phyloP scores from a whole-genome alignment of 2,329 filamentous ascomycete genomes.

The Boeremia lycopersici region DNA sequence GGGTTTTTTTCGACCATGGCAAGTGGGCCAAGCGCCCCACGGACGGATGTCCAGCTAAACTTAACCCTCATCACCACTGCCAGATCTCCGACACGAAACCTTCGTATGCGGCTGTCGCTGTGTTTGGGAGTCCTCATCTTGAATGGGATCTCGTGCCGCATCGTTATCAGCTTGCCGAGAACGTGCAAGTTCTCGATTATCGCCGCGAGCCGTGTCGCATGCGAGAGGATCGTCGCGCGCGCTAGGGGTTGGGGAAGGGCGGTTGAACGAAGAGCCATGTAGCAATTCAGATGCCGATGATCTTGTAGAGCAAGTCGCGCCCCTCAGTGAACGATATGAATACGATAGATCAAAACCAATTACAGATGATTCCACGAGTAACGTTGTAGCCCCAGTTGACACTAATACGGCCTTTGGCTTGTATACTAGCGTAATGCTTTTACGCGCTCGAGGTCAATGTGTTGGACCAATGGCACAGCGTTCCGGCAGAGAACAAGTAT shows the following conservation, averaged over 20 bases:
- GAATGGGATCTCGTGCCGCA: too few species aligned
- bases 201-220: too few species aligned
- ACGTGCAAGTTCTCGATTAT: too few species aligned
- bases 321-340: conserved; percentile 14
- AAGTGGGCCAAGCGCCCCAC: neutral
- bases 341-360: conserved; percentile 13
- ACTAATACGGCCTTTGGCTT: conserved; percentile 13
- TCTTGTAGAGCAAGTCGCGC: conserved; percentile 11
- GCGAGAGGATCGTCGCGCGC: too few species aligned
- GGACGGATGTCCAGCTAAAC: neutral
- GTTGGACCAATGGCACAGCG: conserved; percentile 21
- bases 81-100: neutral
- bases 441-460: conserved; percentile 17
- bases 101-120: neutral
- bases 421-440: conserved; percentile 11
- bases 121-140: neutral
- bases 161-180: too few species aligned
- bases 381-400: conserved; percentile 18
- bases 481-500: conserved; percentile 20
- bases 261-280: conserved; percentile 6
- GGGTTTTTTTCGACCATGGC: neutral
- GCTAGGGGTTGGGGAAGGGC: too few species aligned
- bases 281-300: conserved; percentile 14
- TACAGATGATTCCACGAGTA: conserved; percentile 15
- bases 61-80: neutral